Evolutionary conservation across 768 basidiomycete genomes (phyloP).

Genomic region (Pleurotus eryngii): DNA sequence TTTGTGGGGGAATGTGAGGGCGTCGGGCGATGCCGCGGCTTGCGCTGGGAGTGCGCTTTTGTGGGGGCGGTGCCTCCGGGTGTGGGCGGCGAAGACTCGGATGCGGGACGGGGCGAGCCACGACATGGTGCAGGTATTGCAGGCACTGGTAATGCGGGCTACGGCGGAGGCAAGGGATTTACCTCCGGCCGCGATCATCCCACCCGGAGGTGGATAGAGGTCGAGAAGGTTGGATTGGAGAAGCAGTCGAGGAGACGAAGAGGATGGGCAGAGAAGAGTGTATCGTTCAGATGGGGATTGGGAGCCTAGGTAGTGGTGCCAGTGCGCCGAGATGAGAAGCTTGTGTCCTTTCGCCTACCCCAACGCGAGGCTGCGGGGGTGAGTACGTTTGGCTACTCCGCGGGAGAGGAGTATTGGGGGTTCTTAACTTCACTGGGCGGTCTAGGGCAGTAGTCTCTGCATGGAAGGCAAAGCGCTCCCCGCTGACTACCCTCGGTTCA

Average conservation of each 20-base stretch:
- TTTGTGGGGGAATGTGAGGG: slow-evolving; percentile 64
- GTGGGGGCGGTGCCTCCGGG: slow-evolving; percentile 38
- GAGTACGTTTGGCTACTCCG: neutral
- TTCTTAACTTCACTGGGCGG: too few relatives aligned
- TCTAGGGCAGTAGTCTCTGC: too few relatives aligned
- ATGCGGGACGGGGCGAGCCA: slow-evolving; percentile 4
- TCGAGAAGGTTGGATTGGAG: slow-evolving; percentile 67
- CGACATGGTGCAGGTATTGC: neutral
- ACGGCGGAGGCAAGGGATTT: too few relatives aligned
- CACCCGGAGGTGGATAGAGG: slow-evolving; percentile 48
- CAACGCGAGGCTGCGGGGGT: neutral
- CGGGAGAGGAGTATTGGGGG: too few relatives aligned
- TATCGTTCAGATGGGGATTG: slow-evolving; percentile 66
- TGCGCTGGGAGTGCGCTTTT: slow-evolving; percentile 62
- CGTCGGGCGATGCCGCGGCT: slow-evolving; percentile 85
- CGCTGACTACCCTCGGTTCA: too few relatives aligned
- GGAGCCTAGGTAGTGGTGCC: slow-evolving; percentile 28
- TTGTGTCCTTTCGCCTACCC: neutral
- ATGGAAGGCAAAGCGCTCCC: too few relatives aligned
- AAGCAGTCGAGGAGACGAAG: slow-evolving; percentile 67
- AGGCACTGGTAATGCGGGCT: neutral
- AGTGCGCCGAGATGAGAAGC: slow-evolving; percentile 1
- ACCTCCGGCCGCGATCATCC: neutral
- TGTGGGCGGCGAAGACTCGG: neutral
- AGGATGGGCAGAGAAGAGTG: slow-evolving; percentile 49